Conservation (phyloP, 257 asterid genomes). For the Solanum lignicaule region DNA sequence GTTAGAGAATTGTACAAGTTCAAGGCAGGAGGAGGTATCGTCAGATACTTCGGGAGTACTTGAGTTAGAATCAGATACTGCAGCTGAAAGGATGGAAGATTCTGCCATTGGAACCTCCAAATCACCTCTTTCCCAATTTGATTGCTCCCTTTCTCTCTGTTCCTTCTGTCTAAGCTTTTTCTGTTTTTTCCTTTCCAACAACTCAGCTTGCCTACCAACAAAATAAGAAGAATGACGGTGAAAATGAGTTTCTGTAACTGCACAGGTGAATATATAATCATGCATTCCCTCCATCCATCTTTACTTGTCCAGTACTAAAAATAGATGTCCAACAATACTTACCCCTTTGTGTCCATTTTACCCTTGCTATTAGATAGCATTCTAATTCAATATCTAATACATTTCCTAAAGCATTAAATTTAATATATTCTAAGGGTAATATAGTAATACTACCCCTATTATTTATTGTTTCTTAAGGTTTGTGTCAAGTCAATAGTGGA, state of each 20-base stretch:
- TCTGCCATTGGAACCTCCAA: conserved; percentile 34
- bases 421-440: neutral
- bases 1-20: conserved; percentile 28
- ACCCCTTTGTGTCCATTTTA: neutral
- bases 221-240: neutral
- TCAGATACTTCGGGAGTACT: conserved; percentile 21
- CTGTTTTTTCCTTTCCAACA: conserved; percentile 66
- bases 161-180: conserved; percentile 80
- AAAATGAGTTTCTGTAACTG: neutral
- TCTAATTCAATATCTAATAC: neutral
- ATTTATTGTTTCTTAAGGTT: neutral
- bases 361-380: neutral
- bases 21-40: conserved; percentile 17
- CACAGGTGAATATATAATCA: neutral
- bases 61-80: conserved; percentile 22
- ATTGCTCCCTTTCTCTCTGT: conserved; percentile 56
- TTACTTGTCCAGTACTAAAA: neutral
- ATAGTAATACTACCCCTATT: neutral
- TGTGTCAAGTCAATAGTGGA: neutral
- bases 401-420: neutral
- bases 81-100: conserved; percentile 30
- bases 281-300: neutral
- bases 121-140: conserved; percentile 16
- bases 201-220: conserved; percentile 47
- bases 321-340: neutral